These are phyloP conservation scores for Pilatotrama ljubarskyi DNA, from an alignment of 768 basidiomycete genomes.

Conservation along the genomic window DNA sequence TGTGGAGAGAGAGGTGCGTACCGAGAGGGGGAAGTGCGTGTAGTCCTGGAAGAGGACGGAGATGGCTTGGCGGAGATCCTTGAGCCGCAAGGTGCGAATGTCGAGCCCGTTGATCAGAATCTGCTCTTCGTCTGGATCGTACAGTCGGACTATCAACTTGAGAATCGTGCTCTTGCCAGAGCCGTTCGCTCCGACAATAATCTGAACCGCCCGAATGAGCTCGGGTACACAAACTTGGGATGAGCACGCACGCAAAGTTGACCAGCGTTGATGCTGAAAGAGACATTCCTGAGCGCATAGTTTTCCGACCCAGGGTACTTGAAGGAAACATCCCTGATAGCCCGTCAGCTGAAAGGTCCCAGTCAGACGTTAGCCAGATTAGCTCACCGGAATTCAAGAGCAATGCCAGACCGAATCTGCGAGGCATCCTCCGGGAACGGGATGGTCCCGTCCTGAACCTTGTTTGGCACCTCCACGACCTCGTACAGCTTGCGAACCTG, in stretches of 20 bases:
- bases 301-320: slow-evolving; percentile 54
- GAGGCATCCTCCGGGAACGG: slow-evolving; percentile 13
- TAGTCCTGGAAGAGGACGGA: slow-evolving; percentile 85
- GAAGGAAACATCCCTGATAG: slow-evolving; percentile 66
- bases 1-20: slow-evolving; percentile 33
- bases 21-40: slow-evolving; percentile 77
- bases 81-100: slow-evolving; percentile 58
- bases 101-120: slow-evolving; percentile 67
- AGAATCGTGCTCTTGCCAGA: slow-evolving; percentile 79
- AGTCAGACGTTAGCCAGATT: too few relatives aligned
- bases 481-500: slow-evolving; percentile 21
- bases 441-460: slow-evolving; percentile 2
- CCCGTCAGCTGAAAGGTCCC: background rate
- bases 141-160: slow-evolving; percentile 69
- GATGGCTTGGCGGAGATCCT: slow-evolving; percentile 62
- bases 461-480: slow-evolving; percentile 3
- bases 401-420: slow-evolving; percentile 45
- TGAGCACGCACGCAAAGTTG: slow-evolving; percentile 65
- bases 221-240: background rate
- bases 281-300: slow-evolving; percentile 60
- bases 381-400: slow-evolving; percentile 55
- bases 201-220: slow-evolving; percentile 38
- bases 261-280: slow-evolving; percentile 67
- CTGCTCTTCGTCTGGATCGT: slow-evolving; percentile 66
- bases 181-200: slow-evolving; percentile 78